phyloP scores from a whole-genome alignment of 768 basidiomycete genomes.

The Calocera cornea region DNA sequence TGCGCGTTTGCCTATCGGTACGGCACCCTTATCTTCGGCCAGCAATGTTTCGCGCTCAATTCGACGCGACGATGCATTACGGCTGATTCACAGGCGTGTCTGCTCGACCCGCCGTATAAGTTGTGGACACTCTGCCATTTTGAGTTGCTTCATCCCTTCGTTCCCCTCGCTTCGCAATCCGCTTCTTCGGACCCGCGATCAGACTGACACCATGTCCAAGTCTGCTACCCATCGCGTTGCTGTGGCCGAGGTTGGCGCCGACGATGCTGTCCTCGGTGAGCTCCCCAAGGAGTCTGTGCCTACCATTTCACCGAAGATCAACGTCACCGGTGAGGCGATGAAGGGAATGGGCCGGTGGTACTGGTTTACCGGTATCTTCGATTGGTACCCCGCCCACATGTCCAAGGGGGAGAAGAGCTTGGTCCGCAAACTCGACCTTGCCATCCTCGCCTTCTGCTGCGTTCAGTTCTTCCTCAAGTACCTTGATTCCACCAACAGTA shows the following conservation, averaged over 20 bases:
- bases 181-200: background rate
- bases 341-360: background rate
- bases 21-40: background rate
- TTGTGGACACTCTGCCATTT: no score
- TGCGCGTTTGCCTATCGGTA: background rate
- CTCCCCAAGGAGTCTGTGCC: background rate
- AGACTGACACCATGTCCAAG: background rate
- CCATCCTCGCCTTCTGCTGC: background rate
- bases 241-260: background rate
- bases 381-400: background rate
- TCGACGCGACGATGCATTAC: background rate
- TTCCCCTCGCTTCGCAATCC: background rate
- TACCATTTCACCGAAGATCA: background rate
- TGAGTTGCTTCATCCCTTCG: background rate
- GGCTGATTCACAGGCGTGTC: background rate
- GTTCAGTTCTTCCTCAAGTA: background rate
- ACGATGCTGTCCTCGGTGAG: background rate
- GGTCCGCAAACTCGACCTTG: background rate
- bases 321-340: background rate
- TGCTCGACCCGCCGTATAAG: no score
- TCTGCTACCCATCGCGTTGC: background rate
- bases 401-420: background rate
- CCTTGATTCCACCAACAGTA: background rate
- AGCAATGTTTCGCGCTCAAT: background rate
- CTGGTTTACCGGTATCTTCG: constrained; percentile 3